Percentiles rank a stretch among this genome's conserved stretches.
These are phyloP conservation scores for Sporobolus alterniflorus DNA, from an alignment of 202 grass and related monocot species.

Conservation along the genomic window DNA sequence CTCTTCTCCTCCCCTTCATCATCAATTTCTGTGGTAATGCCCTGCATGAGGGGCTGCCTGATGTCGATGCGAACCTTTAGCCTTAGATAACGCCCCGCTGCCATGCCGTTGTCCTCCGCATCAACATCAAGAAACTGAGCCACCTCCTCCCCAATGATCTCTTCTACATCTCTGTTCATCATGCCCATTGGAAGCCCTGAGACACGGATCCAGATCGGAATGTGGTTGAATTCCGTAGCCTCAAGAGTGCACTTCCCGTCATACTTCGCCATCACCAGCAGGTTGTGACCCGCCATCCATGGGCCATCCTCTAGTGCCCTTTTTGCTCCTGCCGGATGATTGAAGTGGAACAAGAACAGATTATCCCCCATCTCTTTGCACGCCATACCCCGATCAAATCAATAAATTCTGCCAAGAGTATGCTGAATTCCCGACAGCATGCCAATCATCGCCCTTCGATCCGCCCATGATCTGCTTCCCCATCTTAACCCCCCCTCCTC, in stretches of 20 bases:
- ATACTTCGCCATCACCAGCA: neutral
- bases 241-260: neutral
- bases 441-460: neutral
- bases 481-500: neutral
- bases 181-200: neutral
- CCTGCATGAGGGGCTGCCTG: neutral
- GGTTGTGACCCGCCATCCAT: neutral
- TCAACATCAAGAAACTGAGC: neutral
- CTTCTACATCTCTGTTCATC: neutral
- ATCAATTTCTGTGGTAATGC: neutral
- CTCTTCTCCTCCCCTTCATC: neutral
- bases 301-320: neutral
- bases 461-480: neutral
- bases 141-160: neutral
- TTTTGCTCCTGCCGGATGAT: neutral
- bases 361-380: neutral
- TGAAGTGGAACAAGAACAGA: neutral
- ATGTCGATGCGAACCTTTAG: neutral
- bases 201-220: neutral
- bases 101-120: neutral
- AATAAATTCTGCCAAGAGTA: neutral
- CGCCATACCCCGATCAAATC: neutral
- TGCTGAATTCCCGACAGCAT: neutral
- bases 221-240: neutral
- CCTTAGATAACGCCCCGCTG: neutral